Conservation (phyloP, 257 asterid genomes). For the Solanum tarijense region DNA sequence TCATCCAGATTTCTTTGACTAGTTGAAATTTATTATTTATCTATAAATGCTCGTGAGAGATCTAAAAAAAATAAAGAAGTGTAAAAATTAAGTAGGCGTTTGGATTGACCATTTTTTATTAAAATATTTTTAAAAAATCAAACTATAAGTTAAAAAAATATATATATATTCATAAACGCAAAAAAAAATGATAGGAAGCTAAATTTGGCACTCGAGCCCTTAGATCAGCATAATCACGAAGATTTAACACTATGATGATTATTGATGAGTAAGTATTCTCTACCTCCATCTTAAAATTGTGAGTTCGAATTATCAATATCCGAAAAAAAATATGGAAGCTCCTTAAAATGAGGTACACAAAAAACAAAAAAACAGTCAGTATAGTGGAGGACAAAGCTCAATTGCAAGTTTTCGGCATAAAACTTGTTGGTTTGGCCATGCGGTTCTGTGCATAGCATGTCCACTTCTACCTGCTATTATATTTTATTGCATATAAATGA, state of each 20-base stretch:
- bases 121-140: too few species aligned
- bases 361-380: background rate
- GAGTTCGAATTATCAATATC: too few species aligned
- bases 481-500: too few species aligned
- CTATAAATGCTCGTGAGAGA: background rate
- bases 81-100: background rate
- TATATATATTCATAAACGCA: too few species aligned
- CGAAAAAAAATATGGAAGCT: background rate
- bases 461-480: background rate
- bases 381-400: background rate
- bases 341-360: background rate
- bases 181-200: background rate
- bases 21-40: background rate
- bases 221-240: too few species aligned
- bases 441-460: background rate
- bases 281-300: too few species aligned
- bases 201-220: background rate
- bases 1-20: background rate
- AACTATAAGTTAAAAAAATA: too few species aligned
- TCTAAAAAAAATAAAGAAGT: background rate
- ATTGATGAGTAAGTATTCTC: too few species aligned
- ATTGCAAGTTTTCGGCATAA: background rate
- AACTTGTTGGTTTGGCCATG: too few species aligned
- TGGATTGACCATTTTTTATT: too few species aligned
- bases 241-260: too few species aligned